Conservation (phyloP, 352 stramenopile species). For the Phytophthora foliorum region DNA sequence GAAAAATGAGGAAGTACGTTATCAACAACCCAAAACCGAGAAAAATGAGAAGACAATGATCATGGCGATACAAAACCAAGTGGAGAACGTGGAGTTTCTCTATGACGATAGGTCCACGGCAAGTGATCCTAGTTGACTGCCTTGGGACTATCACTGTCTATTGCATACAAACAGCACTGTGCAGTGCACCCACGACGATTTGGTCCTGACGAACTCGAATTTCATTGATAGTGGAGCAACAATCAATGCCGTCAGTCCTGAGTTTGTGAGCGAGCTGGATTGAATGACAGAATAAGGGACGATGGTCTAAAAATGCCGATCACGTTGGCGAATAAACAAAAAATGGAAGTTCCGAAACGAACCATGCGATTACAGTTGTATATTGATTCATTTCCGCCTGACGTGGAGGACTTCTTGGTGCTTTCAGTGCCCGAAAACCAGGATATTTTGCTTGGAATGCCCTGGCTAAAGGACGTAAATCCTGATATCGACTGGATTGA, state of each 20-base stretch:
- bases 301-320: conserved; percentile 16
- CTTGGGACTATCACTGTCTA: not conserved
- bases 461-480: conserved; percentile 6
- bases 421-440: conserved; percentile 14
- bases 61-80: not conserved
- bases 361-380: conserved; percentile 13
- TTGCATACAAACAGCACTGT: not conserved
- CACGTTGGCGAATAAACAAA: conserved; percentile 11
- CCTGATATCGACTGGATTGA: conserved; percentile 25
- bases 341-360: not conserved
- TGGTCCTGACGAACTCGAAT: conserved; percentile 23
- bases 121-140: not conserved
- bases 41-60: not conserved
- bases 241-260: conserved; percentile 19
- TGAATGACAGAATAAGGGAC: conserved; percentile 1
- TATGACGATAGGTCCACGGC: not conserved
- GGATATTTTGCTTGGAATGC: conserved; percentile 22
- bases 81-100: not conserved
- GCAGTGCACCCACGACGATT: not conserved
- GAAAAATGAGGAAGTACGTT: not conserved
- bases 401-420: conserved; percentile 18
- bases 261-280: conserved; percentile 8
- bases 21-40: not conserved
- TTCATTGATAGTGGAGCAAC: conserved; percentile 26
- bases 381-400: conserved; percentile 13